Evolutionary conservation across 768 basidiomycete species (phyloP).

Genomic region (Chalciporus sphaerocephalus): DNA sequence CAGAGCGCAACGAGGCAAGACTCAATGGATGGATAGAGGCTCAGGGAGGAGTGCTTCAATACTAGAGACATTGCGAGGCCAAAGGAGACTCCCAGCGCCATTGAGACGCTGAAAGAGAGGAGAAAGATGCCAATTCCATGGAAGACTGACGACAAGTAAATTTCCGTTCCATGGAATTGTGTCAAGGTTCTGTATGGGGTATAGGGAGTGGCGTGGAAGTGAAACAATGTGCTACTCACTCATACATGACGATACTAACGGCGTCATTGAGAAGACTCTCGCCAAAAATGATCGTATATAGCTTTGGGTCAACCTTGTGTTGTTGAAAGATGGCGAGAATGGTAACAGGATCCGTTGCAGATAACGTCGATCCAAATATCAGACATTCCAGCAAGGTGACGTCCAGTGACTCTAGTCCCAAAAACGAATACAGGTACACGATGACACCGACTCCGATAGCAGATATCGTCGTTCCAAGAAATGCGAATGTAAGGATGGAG

Average conservation of each 20-base stretch:
- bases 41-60: conserved; percentile 89
- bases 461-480: conserved; percentile 93
- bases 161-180: conserved; percentile 85
- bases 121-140: conserved; percentile 98
- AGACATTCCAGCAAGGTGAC: conserved; percentile 89
- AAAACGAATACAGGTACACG: conserved; percentile 90
- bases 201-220: conserved; percentile 1
- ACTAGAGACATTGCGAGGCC: conserved; percentile 88
- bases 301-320: conserved; percentile 96
- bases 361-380: conserved; percentile 93
- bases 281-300: conserved; percentile 96
- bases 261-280: conserved; percentile 97
- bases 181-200: conserved; percentile 66
- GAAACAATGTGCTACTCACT: conserved; percentile 56
- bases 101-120: conserved; percentile 89
- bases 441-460: conserved; percentile 92
- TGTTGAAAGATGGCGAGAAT: conserved; percentile 98
- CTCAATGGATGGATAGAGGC: conserved; percentile 88
- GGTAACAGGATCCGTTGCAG: conserved; percentile 96
- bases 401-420: conserved; percentile 86
- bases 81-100: conserved; percentile 89
- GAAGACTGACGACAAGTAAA: conserved; percentile 84
- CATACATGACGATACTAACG: conserved; percentile 99
- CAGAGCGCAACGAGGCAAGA: conserved; percentile 93
- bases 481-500: conserved; percentile 90